Conservation (phyloP, 169 alveolate genomes). For the Prorocentrum cordatum region DNA sequence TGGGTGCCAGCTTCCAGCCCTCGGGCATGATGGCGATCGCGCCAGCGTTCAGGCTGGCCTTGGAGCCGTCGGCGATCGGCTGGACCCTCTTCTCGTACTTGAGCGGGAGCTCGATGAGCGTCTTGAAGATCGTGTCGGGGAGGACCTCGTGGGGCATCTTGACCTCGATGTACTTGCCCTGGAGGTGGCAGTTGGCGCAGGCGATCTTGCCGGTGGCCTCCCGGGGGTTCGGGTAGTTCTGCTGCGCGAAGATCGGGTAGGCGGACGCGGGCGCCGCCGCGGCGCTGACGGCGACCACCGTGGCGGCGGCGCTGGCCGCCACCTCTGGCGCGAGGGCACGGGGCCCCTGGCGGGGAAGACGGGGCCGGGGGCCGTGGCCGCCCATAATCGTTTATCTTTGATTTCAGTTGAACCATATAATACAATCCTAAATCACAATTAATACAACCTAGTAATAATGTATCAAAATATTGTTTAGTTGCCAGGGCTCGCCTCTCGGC, state of each 20-base stretch:
- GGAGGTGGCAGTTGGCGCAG: slow-evolving; percentile 66
- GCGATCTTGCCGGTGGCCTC: slow-evolving; percentile 49
- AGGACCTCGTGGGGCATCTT: slow-evolving; percentile 43
- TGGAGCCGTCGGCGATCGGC: slow-evolving; percentile 61
- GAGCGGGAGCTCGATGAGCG: slow-evolving; percentile 35
- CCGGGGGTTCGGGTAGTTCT: slow-evolving; percentile 56
- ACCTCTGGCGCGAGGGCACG: too few species aligned
- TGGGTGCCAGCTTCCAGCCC: slow-evolving; percentile 69
- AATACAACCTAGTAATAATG: too few species aligned
- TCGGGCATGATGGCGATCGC: slow-evolving; percentile 62
- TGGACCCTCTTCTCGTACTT: slow-evolving; percentile 49
- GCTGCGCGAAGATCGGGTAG: slow-evolving; percentile 69
- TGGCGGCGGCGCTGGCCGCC: too few species aligned
- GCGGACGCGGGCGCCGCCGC: slow-evolving; percentile 39
- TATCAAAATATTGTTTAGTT: too few species aligned
- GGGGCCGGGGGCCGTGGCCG: too few species aligned
- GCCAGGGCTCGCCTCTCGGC: too few species aligned
- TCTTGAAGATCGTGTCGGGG: slow-evolving; percentile 67
- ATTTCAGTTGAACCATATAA: too few species aligned
- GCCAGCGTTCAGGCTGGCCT: slow-evolving; percentile 39
- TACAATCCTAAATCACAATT: too few species aligned
- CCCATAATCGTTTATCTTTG: too few species aligned
- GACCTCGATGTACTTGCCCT: slow-evolving; percentile 24
- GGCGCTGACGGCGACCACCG: too few species aligned
- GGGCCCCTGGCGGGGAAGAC: too few species aligned